Evolutionary conservation across 2,329 filamentous ascomycete species (phyloP), one percentile per base, ranked within the genome.

Genomic region (Penicillium sp.): DNA sequence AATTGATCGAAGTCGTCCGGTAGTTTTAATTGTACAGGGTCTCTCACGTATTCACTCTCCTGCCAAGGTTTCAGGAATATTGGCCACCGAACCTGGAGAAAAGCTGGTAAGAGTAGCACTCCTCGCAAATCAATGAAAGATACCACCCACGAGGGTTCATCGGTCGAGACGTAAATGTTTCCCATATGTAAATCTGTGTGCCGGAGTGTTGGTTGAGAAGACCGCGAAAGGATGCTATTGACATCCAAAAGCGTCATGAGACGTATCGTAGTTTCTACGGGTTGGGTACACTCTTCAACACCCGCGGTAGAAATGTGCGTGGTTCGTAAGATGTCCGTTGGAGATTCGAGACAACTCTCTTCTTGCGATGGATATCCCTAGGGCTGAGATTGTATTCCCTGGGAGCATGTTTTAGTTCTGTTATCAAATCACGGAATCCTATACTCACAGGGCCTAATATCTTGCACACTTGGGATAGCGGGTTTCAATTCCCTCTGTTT

Each of bases 1-100:
- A 47, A 19, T 29, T 47, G 23, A 13, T 29, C n/a, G 10, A 47
- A 21, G 43, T 47, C 6, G 5, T 31, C 27, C 1, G 25, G 25
- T 6, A 47, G 27, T 27, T 97, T 42, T 21, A 15, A 6, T 9
- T 42, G 21, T 42, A 42, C 9, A 25, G 7, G 21, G 3, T 21
- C 39, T 42, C 7, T 25, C 39, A 25, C 39, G 12, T 42, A 42
- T 42, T 42, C 13, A 25, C 12, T 25, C 39, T 42, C 39, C 39
- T 42, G 6, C 2, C 12, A 15, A 25, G 39, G 39, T 1, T 25
- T 42, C 3, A 42, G 7, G 39, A 42, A 42, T 8, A 42, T 4
- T 42, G 39, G 39, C 39, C 39, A 42, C 21, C 39, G 21, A 15
- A 21, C 39, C 15, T 42, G 39, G 39, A 42, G 39, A 7, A 42